Evolutionary conservation across 2,329 filamentous ascomycete genomes (phyloP).

Genomic region (Penicillium sp.): DNA sequence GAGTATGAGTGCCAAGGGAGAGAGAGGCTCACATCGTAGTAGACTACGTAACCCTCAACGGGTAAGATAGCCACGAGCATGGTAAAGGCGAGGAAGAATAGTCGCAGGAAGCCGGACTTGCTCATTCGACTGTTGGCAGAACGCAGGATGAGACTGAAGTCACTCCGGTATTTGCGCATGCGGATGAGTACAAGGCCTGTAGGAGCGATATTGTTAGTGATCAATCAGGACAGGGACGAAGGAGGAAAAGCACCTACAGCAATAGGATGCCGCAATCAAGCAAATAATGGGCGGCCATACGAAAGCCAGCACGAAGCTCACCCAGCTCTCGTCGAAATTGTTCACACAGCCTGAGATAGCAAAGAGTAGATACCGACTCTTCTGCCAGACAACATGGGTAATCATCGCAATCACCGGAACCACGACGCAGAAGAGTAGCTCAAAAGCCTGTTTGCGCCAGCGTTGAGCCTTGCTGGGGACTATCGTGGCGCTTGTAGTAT

Average conservation of each 20-base stretch:
- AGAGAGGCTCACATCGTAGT: slow-evolving; percentile 41
- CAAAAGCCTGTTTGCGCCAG: slow-evolving; percentile 50
- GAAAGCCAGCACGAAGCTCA: slow-evolving; percentile 55
- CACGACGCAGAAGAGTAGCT: slow-evolving; percentile 58
- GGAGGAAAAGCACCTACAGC: slow-evolving; percentile 50
- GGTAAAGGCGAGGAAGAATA: slow-evolving; percentile 51
- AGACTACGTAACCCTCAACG: slow-evolving; percentile 54
- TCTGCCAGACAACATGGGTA: slow-evolving; percentile 62
- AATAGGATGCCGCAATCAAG: slow-evolving; percentile 57
- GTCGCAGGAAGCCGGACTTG: slow-evolving; percentile 63
- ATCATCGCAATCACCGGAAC: slow-evolving; percentile 59
- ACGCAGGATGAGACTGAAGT: slow-evolving; percentile 59
- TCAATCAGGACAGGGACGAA: neutral
- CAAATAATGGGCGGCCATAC: slow-evolving; percentile 61
- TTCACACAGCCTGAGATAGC: slow-evolving; percentile 62
- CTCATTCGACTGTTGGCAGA: slow-evolving; percentile 55
- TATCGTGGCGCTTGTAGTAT: slow-evolving; percentile 58
- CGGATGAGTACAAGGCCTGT: slow-evolving; percentile 62
- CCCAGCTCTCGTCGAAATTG: slow-evolving; percentile 59
- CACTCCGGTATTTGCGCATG: slow-evolving; percentile 61
- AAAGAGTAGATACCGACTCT: slow-evolving; percentile 59
- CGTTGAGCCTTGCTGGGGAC: slow-evolving; percentile 53
- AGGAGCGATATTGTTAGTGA: neutral
- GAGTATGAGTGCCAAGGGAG: slow-evolving; percentile 49
- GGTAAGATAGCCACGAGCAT: slow-evolving; percentile 60